phyloP scores from a whole-genome alignment of 73 alveolate genomes.

The Urostyla sp. region DNA sequence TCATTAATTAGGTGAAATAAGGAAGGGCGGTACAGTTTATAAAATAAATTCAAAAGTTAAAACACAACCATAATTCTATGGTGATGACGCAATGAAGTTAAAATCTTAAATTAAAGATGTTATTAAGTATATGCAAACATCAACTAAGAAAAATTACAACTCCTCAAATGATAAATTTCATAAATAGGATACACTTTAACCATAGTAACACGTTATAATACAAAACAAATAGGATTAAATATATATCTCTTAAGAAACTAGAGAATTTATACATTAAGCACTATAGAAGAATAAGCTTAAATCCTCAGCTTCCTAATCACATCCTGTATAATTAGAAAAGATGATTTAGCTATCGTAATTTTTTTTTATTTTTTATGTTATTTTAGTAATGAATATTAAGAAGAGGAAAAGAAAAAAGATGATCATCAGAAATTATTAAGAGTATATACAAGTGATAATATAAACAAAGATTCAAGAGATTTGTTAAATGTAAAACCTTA shows the following conservation, averaged over 20 bases:
- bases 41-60: slow-evolving; percentile 27
- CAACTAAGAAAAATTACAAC: neutral
- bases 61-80: slow-evolving; percentile 38
- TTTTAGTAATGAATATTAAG: slow-evolving; percentile 23
- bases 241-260: slow-evolving; percentile 33
- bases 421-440: neutral
- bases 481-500: slow-evolving; percentile 24
- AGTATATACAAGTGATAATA: neutral
- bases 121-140: slow-evolving; percentile 4
- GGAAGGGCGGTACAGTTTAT: too few relatives aligned
- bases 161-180: neutral
- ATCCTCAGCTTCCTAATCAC: slow-evolving; percentile 17
- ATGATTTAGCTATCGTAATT: slow-evolving; percentile 35
- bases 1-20: neutral
- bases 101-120: slow-evolving; percentile 32
- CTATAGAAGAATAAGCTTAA: slow-evolving; percentile 20
- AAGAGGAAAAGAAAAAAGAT: neutral
- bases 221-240: neutral
- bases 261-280: slow-evolving; percentile 25
- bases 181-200: slow-evolving; percentile 4
- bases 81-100: slow-evolving; percentile 15
- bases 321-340: slow-evolving; percentile 43
- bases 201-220: slow-evolving; percentile 9
- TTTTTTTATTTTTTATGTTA: neutral
- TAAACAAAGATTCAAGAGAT: neutral